Percentiles rank a stretch among this genome's conserved stretches.
These are phyloP conservation scores for Hypoxylon crocopeplum DNA, from an alignment of 495 filamentous ascomycete genomes.

Conservation along the genomic window DNA sequence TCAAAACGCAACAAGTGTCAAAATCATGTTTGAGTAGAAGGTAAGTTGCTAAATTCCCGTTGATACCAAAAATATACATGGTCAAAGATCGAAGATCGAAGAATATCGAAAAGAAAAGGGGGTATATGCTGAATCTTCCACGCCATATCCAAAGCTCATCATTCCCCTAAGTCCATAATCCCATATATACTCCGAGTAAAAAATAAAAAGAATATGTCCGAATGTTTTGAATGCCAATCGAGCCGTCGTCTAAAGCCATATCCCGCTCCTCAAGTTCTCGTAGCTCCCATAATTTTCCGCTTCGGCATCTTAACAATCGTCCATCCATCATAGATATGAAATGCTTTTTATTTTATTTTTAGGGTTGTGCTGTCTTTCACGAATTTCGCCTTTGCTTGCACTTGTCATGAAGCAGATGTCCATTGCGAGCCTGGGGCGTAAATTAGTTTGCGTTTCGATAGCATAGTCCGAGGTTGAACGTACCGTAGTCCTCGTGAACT, in stretches of 20 bases:
- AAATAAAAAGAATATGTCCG: constrained; percentile 19
- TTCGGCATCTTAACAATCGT: constrained; percentile 21
- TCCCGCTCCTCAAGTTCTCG: constrained; percentile 19
- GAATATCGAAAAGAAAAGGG: constrained; percentile 32
- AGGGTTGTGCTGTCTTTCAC: constrained; percentile 25
- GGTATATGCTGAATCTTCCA: constrained; percentile 40
- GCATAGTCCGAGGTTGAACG: not conserved
- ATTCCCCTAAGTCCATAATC: constrained; percentile 19
- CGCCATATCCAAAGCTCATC: constrained; percentile 32
- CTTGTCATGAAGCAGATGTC: constrained; percentile 87
- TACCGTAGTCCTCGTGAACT: constrained; percentile 85
- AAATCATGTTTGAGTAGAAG: constrained; percentile 4
- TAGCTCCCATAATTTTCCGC: constrained; percentile 19
- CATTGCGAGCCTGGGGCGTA: constrained; percentile 70
- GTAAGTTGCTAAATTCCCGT: constrained; percentile 17
- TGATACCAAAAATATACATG: constrained; percentile 32
- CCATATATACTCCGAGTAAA: constrained; percentile 37
- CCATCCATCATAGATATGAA: constrained; percentile 23
- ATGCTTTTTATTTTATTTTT: constrained; percentile 12
- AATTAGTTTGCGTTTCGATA: constrained; percentile 8
- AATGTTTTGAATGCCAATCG: constrained; percentile 35
- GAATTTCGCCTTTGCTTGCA: constrained; percentile 71
- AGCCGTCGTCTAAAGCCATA: constrained; percentile 31
- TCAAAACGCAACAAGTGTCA: not conserved
- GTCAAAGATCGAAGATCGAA: constrained; percentile 23